Conservation (phyloP, 139 green algal genomes). For the Picochlorum sp. region DNA sequence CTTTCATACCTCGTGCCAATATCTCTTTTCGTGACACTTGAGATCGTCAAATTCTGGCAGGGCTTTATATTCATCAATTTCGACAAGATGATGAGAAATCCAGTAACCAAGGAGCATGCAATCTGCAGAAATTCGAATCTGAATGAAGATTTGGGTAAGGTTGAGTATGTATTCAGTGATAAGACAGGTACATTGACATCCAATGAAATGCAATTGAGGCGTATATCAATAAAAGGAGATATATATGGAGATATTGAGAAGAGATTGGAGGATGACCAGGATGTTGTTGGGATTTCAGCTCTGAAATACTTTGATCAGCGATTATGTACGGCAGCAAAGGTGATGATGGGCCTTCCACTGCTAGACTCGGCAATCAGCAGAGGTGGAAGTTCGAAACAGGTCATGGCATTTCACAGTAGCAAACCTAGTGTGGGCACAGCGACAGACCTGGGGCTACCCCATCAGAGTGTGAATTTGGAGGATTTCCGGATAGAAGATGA, state of each 20-base stretch:
- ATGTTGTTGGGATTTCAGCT: constrained; percentile 11
- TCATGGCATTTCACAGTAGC: constrained; percentile 29
- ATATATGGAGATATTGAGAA: constrained; percentile 23
- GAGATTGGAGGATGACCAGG: constrained; percentile 37
- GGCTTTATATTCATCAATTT: constrained; percentile 72
- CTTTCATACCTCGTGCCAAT: constrained; percentile 95
- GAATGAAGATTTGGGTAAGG: constrained; percentile 93
- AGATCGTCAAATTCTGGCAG: constrained; percentile 85
- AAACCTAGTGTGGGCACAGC: constrained; percentile 17
- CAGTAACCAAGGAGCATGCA: constrained; percentile 54
- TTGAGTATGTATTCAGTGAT: constrained; percentile 91
- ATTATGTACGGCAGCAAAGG: constrained; percentile 22
- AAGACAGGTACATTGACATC: constrained; percentile 91
- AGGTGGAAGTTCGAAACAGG: constrained; percentile 22
- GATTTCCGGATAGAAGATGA: background rate
- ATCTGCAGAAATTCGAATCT: constrained; percentile 84
- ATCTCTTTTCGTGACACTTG: constrained; percentile 94
- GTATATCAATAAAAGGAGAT: constrained; percentile 41
- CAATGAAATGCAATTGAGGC: constrained; percentile 79
- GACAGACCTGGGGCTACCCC: constrained; percentile 1
- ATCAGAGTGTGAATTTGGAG: constrained; percentile 1
- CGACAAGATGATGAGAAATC: constrained; percentile 72
- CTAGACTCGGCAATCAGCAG: constrained; percentile 25
- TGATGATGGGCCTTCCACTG: constrained; percentile 14
- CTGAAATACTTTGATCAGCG: constrained; percentile 40